A percentile compares a stretch with the other conserved stretches of the same genome.
These are phyloP conservation scores for Geotrichum cucujoidarum DNA, from an alignment of 1,139 yeast species.

Conservation along the genomic window DNA sequence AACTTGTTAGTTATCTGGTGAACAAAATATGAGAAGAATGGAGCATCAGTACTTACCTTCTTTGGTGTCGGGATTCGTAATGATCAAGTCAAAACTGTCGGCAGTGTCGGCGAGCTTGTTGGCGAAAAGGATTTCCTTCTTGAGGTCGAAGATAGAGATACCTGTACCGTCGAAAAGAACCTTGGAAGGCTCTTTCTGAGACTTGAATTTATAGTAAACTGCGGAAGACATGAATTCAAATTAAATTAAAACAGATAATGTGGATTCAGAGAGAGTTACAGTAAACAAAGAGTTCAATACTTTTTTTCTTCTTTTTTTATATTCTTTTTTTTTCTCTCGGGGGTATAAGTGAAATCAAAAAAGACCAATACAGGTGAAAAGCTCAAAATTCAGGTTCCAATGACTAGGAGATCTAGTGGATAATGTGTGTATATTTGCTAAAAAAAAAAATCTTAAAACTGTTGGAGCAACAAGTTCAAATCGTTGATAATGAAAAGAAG, in stretches of 20 bases:
- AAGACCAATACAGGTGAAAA: neutral
- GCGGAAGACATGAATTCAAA: slow-evolving; percentile 67
- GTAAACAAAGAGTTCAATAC: neutral
- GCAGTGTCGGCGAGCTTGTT: slow-evolving; percentile 80
- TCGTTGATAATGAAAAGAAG: neutral
- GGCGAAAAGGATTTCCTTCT: slow-evolving; percentile 78
- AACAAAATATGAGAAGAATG: neutral
- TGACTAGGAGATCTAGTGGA: neutral
- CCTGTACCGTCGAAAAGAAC: slow-evolving; percentile 95
- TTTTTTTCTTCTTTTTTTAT: slow-evolving; percentile 7
- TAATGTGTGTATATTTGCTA: slow-evolving; percentile 7
- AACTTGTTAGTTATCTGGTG: slow-evolving; percentile 2
- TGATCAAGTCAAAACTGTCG: slow-evolving; percentile 64
- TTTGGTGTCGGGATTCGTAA: slow-evolving; percentile 74
- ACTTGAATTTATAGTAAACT: slow-evolving; percentile 79
- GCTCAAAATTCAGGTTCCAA: neutral
- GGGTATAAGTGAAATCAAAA: neutral
- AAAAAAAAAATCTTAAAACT: no score
- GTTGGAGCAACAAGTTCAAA: no score
- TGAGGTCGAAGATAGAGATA: slow-evolving; percentile 86
- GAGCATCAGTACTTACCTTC: slow-evolving; percentile 38
- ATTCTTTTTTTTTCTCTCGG: slow-evolving; percentile 6
- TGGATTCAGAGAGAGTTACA: slow-evolving; percentile 1
- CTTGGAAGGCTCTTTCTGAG: slow-evolving; percentile 76
- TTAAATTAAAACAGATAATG: slow-evolving; percentile 1